Conservation (phyloP, 495 filamentous ascomycete species). For the Aspergillus cristatus region DNA sequence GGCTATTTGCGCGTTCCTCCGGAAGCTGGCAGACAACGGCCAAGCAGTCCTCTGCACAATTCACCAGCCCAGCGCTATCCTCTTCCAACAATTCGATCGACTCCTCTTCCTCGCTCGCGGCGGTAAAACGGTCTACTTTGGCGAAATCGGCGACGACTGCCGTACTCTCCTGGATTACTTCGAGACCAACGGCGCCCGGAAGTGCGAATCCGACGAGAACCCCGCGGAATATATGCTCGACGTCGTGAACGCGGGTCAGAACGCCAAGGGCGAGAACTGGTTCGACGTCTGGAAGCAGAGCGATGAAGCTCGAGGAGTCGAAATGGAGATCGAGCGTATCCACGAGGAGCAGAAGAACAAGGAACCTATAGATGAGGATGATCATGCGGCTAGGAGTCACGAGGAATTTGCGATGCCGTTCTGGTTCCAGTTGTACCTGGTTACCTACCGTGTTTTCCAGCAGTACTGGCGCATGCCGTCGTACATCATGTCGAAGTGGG, state of each 20-base stretch:
- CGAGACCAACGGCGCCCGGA: slow-evolving; percentile 56
- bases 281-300: slow-evolving; percentile 62
- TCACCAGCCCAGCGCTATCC: slow-evolving; percentile 84
- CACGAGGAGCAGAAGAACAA: slow-evolving; percentile 18
- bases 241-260: slow-evolving; percentile 41
- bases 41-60: slow-evolving; percentile 94
- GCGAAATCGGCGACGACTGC: slow-evolving; percentile 70
- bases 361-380: slow-evolving; percentile 44
- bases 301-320: slow-evolving; percentile 53
- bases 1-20: slow-evolving; percentile 69
- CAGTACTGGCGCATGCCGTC: slow-evolving; percentile 39
- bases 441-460: slow-evolving; percentile 34
- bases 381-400: slow-evolving; percentile 4
- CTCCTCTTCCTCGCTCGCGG: slow-evolving; percentile 72
- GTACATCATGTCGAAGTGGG: slow-evolving; percentile 29
- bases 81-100: slow-evolving; percentile 89
- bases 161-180: slow-evolving; percentile 65
- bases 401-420: slow-evolving; percentile 43
- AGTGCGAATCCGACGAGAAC: slow-evolving; percentile 59
- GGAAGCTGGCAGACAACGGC: slow-evolving; percentile 73
- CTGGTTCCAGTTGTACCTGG: slow-evolving; percentile 33
- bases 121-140: slow-evolving; percentile 80
- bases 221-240: slow-evolving; percentile 92
- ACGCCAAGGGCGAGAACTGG: slow-evolving; percentile 54
- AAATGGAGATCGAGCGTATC: slow-evolving; percentile 55